Conservation (phyloP, 176 grass and related monocot genomes). For the Oryza longistaminata region DNA sequence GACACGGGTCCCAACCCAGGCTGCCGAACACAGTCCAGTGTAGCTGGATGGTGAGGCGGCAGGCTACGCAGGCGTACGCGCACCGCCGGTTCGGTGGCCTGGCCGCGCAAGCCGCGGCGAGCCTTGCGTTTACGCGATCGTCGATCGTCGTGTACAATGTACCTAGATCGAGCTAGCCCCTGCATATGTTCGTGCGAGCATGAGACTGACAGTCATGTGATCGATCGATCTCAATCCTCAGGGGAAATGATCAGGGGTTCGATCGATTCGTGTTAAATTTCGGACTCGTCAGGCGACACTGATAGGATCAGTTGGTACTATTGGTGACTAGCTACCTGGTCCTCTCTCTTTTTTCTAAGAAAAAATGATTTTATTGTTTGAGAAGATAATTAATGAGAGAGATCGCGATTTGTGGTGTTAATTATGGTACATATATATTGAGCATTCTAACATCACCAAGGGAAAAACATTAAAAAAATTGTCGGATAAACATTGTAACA, state of each 20-base stretch:
- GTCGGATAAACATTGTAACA: too few species aligned
- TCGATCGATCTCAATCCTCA: neutral
- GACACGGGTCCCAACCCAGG: too few species aligned
- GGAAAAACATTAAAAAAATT: too few species aligned
- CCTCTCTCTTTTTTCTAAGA: too few species aligned
- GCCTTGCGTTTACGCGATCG: neutral
- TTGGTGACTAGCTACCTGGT: too few species aligned
- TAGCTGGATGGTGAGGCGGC: neutral
- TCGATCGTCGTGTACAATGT: neutral
- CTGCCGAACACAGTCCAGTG: too few species aligned
- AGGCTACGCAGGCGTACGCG: constrained; percentile 11
- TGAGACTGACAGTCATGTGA: neutral
- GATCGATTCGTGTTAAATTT: neutral
- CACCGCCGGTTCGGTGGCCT: neutral
- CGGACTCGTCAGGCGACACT: neutral
- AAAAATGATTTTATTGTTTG: too few species aligned
- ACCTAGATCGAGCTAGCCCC: neutral
- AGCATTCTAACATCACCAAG: too few species aligned
- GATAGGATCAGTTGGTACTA: neutral
- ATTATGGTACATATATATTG: too few species aligned
- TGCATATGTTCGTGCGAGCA: neutral
- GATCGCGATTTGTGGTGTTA: too few species aligned
- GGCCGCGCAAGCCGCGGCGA: neutral
- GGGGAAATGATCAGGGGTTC: neutral
- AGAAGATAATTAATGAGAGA: too few species aligned